Evolutionary conservation across 306 rosid species (phyloP).

Genomic region (Leucaena leucocephala): DNA sequence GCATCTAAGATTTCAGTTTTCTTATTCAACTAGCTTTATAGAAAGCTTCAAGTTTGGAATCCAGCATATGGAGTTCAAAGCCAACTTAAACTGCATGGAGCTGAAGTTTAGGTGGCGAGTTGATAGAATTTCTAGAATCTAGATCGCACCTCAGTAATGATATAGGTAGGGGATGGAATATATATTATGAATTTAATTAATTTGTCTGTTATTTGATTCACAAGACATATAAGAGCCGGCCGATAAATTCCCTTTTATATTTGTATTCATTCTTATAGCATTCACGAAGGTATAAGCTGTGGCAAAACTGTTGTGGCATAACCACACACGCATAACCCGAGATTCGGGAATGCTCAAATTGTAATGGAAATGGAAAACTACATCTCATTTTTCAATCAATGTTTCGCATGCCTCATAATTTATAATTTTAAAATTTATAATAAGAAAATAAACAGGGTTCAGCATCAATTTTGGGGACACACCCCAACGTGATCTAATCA

Average conservation of each 20-base stretch:
- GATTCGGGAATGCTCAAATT: not conserved
- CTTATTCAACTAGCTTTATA: not conserved
- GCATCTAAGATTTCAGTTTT: not conserved
- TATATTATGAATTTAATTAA: not conserved
- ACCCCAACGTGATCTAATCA: too few species aligned
- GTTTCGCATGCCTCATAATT: too few species aligned
- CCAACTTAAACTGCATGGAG: not conserved
- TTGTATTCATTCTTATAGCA: not conserved
- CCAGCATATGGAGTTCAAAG: not conserved
- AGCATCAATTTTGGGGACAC: too few species aligned
- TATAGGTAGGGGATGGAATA: not conserved
- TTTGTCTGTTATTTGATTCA: not conserved
- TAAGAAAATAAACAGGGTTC: too few species aligned
- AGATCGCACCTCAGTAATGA: not conserved
- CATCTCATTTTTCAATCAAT: too few species aligned
- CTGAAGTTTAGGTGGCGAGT: not conserved
- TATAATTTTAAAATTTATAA: too few species aligned
- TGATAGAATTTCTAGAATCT: not conserved
- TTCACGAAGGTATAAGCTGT: not conserved
- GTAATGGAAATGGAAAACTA: not conserved
- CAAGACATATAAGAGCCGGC: not conserved
- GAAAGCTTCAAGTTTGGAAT: not conserved
- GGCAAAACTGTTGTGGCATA: not conserved
- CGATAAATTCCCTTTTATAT: not conserved
- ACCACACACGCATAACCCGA: not conserved